phyloP scores from a whole-genome alignment of 1,284 basidiomycete species.

The Cryptococcus sp. region DNA sequence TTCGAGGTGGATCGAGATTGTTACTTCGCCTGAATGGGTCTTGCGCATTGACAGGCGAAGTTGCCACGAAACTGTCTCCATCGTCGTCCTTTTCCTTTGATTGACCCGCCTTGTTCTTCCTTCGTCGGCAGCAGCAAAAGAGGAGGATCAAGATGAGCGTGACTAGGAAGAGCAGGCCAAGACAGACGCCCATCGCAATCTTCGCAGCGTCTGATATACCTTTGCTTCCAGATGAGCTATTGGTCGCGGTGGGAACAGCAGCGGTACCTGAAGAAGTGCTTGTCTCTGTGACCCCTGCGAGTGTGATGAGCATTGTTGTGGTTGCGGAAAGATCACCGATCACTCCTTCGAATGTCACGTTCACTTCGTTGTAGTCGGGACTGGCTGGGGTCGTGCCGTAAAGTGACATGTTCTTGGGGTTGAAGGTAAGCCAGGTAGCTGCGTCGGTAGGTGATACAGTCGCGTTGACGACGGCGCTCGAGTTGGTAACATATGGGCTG shows the following conservation, averaged over 20 bases:
- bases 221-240: constrained; percentile 6
- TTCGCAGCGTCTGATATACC: constrained; percentile 47
- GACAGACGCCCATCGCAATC: constrained; percentile 49
- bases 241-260: constrained; percentile 10
- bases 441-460: constrained; percentile 46
- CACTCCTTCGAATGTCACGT: constrained; percentile 40
- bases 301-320: constrained; percentile 29
- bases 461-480: constrained; percentile 33
- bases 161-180: constrained; percentile 46
- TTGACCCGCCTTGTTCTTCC: constrained; percentile 21
- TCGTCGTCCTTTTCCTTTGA: constrained; percentile 31
- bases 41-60: constrained; percentile 20
- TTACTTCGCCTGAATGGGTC: constrained; percentile 34
- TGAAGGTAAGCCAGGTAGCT: constrained; percentile 51
- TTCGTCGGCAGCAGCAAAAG: constrained; percentile 47
- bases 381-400: constrained; percentile 41
- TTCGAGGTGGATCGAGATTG: constrained; percentile 27
- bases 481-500: constrained; percentile 37
- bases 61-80: constrained; percentile 40
- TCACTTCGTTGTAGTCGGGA: constrained; percentile 37
- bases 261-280: constrained; percentile 17
- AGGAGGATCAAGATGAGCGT: constrained; percentile 42
- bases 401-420: constrained; percentile 45
- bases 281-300: constrained; percentile 33
- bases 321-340: constrained; percentile 28